phyloP scores from a whole-genome alignment of 1,284 basidiomycete species.

The Agroathelia rolfsii region DNA sequence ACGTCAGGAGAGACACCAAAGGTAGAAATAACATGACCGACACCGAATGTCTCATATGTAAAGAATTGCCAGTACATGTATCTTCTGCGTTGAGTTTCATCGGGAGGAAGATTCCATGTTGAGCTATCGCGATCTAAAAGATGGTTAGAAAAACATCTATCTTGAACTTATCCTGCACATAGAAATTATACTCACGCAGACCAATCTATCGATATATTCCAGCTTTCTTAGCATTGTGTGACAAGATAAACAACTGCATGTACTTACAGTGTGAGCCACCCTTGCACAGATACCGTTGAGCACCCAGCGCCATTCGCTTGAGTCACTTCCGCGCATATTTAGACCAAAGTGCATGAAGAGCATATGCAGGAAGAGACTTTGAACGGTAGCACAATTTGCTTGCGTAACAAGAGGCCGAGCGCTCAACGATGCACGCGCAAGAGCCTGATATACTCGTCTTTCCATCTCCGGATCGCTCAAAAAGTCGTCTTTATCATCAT shows the following conservation, averaged over 20 bases:
- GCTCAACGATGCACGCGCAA: constrained; percentile 36
- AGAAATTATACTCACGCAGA: constrained; percentile 31
- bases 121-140: constrained; percentile 41
- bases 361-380: constrained; percentile 37
- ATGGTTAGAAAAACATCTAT: constrained; percentile 1
- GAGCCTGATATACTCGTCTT: constrained; percentile 31
- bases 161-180: not conserved
- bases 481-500: constrained; percentile 30
- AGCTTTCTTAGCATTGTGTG: constrained; percentile 1
- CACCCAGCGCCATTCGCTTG: constrained; percentile 35
- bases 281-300: constrained; percentile 33
- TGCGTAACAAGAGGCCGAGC: constrained; percentile 33
- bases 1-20: constrained; percentile 2
- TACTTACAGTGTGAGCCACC: constrained; percentile 34
- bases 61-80: constrained; percentile 48
- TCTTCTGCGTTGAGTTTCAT: constrained; percentile 39
- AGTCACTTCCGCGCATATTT: no score
- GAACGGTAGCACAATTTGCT: constrained; percentile 34
- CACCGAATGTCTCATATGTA: constrained; percentile 39
- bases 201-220: constrained; percentile 34
- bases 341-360: constrained; percentile 35
- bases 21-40: constrained; percentile 17
- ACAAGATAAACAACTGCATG: constrained; percentile 1
- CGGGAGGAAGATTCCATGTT: constrained; percentile 35
- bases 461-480: constrained; percentile 19